A percentile compares a stretch with the other conserved stretches of the same genome.
phyloP scores from a whole-genome alignment of 2,329 filamentous ascomycete species.

The Rutstroemia sp. region DNA sequence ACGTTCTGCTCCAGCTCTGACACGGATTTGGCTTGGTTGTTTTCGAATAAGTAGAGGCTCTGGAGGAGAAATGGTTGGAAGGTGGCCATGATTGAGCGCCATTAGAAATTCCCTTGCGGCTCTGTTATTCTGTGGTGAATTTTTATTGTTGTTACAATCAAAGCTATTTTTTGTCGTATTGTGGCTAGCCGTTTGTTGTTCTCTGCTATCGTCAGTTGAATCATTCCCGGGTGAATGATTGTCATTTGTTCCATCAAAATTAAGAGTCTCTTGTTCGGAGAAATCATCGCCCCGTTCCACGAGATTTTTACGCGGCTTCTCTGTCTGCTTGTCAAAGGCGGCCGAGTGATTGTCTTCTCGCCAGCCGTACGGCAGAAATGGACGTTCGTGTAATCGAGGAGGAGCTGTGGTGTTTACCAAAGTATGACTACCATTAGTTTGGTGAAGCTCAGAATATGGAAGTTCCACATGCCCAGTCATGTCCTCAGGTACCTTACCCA shows the following conservation, averaged over 20 bases:
- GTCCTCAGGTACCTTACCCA: neutral
- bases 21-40: conserved; percentile 11
- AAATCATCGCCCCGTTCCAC: neutral
- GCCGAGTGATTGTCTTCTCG: neutral
- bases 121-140: neutral
- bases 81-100: conserved; percentile 7
- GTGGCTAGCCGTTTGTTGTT: conserved; percentile 2
- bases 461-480: neutral
- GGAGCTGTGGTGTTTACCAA: neutral
- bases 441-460: neutral
- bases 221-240: neutral
- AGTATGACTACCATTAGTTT: neutral
- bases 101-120: conserved; percentile 2
- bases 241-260: conserved; percentile 4
- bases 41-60: conserved; percentile 19
- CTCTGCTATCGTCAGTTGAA: neutral
- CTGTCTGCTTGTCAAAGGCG: neutral
- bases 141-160: neutral
- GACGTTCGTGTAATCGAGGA: neutral
- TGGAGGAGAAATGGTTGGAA: conserved; percentile 5
- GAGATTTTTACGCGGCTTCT: neutral
- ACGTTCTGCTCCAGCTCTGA: conserved; percentile 5
- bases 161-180: conserved; percentile 1
- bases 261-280: neutral
- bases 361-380: neutral